Evolutionary conservation across 1,139 yeast species (phyloP).

Genomic region (Sugiyamaella novakii): DNA sequence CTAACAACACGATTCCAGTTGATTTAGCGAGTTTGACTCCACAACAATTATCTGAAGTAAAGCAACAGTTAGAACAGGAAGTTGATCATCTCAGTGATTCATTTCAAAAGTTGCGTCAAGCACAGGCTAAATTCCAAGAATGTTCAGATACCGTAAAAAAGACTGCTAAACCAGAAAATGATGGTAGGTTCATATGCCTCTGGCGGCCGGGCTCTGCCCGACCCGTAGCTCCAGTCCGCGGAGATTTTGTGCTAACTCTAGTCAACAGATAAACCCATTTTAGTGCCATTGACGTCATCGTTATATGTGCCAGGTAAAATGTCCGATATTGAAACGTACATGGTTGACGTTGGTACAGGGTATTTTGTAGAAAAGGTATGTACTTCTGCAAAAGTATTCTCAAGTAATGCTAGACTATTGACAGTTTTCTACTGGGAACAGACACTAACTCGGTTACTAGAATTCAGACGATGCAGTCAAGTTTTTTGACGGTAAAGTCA

Average conservation of each 20-base stretch:
- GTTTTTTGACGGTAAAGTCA: conserved; percentile 75
- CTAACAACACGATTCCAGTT: conserved; percentile 27
- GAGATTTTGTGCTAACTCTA: too few species aligned
- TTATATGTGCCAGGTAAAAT: conserved; percentile 85
- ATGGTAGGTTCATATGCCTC: too few species aligned
- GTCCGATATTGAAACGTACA: conserved; percentile 62
- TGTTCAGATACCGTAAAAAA: conserved; percentile 71
- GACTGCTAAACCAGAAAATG: conserved; percentile 51
- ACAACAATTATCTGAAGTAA: conserved; percentile 81
- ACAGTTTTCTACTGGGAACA: too few species aligned
- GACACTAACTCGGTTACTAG: too few species aligned
- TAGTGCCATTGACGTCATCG: conserved; percentile 88
- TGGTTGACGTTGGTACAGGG: conserved; percentile 97
- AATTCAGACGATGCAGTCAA: conserved; percentile 57
- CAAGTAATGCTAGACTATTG: too few species aligned
- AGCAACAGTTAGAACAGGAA: conserved; percentile 83
- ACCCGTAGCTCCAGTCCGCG: too few species aligned
- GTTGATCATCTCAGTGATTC: conserved; percentile 84
- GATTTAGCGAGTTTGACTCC: conserved; percentile 74
- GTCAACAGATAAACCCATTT: conserved; percentile 53
- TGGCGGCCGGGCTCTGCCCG: too few species aligned
- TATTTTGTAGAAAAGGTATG: conserved; percentile 77
- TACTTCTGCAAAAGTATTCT: too few species aligned
- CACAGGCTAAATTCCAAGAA: conserved; percentile 79
- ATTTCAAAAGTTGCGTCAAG: conserved; percentile 78